phyloP scores from a whole-genome alignment of 2,329 filamentous ascomycete genomes.

The Penicillium sp. region DNA sequence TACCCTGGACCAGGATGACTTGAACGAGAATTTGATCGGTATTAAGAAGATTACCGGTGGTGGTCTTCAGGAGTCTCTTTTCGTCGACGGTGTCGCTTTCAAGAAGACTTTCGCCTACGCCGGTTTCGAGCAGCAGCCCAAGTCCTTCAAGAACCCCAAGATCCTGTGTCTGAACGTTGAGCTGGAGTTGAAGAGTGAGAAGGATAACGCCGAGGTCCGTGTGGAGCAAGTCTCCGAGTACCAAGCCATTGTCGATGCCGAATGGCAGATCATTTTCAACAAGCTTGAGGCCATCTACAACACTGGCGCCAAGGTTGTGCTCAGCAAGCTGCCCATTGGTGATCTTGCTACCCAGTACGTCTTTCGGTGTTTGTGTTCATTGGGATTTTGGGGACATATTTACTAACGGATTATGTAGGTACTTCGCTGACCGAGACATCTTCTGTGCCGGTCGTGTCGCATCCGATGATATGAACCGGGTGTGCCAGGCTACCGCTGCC shows the following conservation, averaged over 20 bases:
- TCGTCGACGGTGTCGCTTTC: constrained; percentile 97
- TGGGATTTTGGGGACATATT: neutral
- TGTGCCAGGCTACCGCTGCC: constrained; percentile 91
- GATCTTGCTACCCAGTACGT: constrained; percentile 86
- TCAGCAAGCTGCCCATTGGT: constrained; percentile 95
- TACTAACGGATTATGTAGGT: constrained; percentile 44
- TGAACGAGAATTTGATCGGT: constrained; percentile 97
- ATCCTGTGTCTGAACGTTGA: constrained; percentile 98
- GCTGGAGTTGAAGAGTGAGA: constrained; percentile 96
- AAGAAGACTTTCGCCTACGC: constrained; percentile 99
- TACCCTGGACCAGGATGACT: constrained; percentile 91
- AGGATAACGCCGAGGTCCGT: constrained; percentile 97
- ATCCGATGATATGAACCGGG: constrained; percentile 89
- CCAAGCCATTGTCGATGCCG: constrained; percentile 97
- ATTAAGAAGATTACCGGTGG: constrained; percentile 98
- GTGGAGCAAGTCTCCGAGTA: constrained; percentile 99
- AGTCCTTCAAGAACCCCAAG: constrained; percentile 89
- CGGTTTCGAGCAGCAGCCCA: constrained; percentile 98
- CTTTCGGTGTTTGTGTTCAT: neutral
- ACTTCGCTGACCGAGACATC: constrained; percentile 95
- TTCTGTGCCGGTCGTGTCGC: constrained; percentile 96
- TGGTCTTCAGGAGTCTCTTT: constrained; percentile 91
- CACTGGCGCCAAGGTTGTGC: constrained; percentile 94
- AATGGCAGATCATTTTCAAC: constrained; percentile 99
- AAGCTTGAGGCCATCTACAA: constrained; percentile 94